Conservation (phyloP, 2,329 filamentous ascomycete genomes). For the Nigrograna mackinnonii region DNA sequence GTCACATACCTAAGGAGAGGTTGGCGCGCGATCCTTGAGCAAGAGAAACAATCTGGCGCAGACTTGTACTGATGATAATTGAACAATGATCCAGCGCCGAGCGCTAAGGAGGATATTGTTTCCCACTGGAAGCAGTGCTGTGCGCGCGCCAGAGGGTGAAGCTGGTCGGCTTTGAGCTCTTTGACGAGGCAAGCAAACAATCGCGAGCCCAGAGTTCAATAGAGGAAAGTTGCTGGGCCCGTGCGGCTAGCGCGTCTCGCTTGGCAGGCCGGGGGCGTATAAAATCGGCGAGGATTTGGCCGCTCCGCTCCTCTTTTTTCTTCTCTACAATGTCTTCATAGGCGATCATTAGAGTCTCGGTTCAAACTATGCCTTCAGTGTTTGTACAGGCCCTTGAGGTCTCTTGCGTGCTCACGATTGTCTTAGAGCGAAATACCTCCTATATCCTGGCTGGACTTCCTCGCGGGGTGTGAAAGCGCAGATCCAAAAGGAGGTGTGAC, state of each 20-base stretch:
- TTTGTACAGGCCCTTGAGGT: slow-evolving; percentile 84
- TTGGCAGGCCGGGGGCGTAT: slow-evolving; percentile 22
- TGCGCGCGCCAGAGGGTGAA: too few relatives aligned
- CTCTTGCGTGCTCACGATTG: slow-evolving; percentile 98
- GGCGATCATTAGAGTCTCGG: slow-evolving; percentile 99
- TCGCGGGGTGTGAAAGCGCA: slow-evolving; percentile 45
- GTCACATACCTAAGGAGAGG: too few relatives aligned
- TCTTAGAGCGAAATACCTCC: slow-evolving; percentile 78
- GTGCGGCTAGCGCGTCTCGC: slow-evolving; percentile 19
- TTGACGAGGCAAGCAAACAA: too few relatives aligned
- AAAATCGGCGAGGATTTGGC: slow-evolving; percentile 15
- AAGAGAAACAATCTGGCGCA: too few relatives aligned
- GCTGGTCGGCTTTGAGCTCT: too few relatives aligned
- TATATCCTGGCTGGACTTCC: slow-evolving; percentile 57
- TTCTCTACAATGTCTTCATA: slow-evolving; percentile 70
- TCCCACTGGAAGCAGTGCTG: too few relatives aligned
- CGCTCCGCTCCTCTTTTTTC: slow-evolving; percentile 48
- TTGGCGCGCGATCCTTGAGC: too few relatives aligned
- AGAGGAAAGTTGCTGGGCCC: slow-evolving; percentile 10
- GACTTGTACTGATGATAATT: too few relatives aligned
- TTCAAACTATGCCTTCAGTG: slow-evolving; percentile 76
- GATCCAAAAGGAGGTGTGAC: slow-evolving; percentile 48
- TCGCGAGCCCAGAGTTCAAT: too few relatives aligned
- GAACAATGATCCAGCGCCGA: too few relatives aligned
- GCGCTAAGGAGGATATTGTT: too few relatives aligned